Base-by-base conservation (phyloP, 257 asterid species). In the Handroanthus guayacan region DNA sequence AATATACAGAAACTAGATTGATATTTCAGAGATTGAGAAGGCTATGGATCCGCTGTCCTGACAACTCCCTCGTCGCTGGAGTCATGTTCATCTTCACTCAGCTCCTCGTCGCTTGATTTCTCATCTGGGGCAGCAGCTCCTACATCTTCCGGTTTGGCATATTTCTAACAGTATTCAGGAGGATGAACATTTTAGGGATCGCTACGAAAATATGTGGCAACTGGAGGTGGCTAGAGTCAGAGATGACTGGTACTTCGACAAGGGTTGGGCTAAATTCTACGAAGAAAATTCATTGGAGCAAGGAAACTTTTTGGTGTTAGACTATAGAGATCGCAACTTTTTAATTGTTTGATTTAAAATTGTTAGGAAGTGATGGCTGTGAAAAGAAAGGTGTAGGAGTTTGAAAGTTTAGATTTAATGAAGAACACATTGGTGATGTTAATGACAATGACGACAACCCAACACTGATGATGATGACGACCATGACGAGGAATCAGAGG, bases 81-180 rank as follows among this genome's bases (percentile, higher is more conserved):
- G 68, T 88, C 95, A 7, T 84, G 85, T 61, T 86, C 99, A 5
- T 83, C 90, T 77, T 93, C 97, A 51, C 92, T 95, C 41, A 90
- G 64, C 87, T 91, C 97, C 44, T 89, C 97, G 14, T 95, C 98
- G 62, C 97, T 91, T n/a, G 90, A 81, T 69, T 84, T 75, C 75
- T 93, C 99, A 74, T 88, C 97, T 0, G 85, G 80, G 44, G 63
- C 84, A 8, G n/a, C n/a, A n/a, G 82, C 91, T 69, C 99, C 99
- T 17, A 85, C 81, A 69, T 95, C 98, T 84, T 93, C 97, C 31
- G 95, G 91, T 77, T 95, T 95, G 12, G 97, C 98, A 63, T 93
- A 95, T 84, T 84, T 93, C 87, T 84, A 83, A 83, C 97, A 91
- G 79, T 87, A 95, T 81, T 95, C 99, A 93, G 87, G 52, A 83